Conservation (phyloP, 345 rosid genomes). For the Eucalyptus rudis region DNA sequence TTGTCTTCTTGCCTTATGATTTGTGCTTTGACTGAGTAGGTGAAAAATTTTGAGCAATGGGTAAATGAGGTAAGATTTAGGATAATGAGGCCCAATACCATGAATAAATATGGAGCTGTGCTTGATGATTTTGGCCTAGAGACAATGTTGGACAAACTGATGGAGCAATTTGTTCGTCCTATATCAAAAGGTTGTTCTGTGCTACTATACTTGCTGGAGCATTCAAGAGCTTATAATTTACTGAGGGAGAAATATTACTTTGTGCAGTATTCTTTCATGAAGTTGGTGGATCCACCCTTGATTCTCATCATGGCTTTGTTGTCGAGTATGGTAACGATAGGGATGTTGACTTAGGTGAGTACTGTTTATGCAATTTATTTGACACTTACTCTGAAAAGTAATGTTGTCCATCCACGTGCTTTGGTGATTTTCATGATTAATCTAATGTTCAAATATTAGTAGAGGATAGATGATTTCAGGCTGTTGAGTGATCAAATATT, state of each 20-base stretch:
- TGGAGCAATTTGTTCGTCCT: constrained; percentile 74
- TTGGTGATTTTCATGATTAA: neutral
- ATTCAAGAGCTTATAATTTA: neutral
- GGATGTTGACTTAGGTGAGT: constrained; percentile 85
- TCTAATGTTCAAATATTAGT: neutral
- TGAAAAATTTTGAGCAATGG: constrained; percentile 85
- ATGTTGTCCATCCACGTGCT: neutral
- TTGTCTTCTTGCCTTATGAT: constrained; percentile 11
- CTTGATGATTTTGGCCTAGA: constrained; percentile 97
- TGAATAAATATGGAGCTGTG: constrained; percentile 92
- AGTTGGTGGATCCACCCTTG: constrained; percentile 70
- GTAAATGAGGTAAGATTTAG: constrained; percentile 52
- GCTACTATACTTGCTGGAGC: neutral
- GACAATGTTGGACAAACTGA: constrained; percentile 71
- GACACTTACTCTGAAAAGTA: neutral
- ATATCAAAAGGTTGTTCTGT: constrained; percentile 47
- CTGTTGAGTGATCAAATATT: neutral
- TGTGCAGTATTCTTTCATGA: constrained; percentile 81
- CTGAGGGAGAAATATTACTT: neutral
- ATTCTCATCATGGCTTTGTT: constrained; percentile 97
- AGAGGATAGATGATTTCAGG: neutral
- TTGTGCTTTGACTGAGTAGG: constrained; percentile 40
- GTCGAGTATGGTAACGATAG: constrained; percentile 92
- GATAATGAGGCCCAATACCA: constrained; percentile 92
- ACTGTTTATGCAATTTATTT: neutral